A percentile compares a stretch with the other conserved stretches of the same genome.
Evolutionary conservation across 2,329 filamentous ascomycete species (phyloP).

Genomic region (Claviceps africana): DNA sequence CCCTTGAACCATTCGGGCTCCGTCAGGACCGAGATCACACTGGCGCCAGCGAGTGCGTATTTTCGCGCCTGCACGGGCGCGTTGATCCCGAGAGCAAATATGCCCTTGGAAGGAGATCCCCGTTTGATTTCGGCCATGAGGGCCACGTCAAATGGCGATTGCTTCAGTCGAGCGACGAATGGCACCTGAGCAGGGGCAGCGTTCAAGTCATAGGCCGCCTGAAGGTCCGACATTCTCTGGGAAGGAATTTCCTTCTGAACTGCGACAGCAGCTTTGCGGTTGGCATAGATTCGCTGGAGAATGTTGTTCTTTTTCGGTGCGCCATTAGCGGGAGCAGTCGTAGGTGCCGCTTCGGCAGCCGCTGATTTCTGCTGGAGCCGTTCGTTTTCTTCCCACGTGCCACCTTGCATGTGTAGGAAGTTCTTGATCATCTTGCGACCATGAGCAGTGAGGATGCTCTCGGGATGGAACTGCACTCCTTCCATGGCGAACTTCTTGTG

Average conservation of each 20-base stretch:
- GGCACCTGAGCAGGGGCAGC: slow-evolving; percentile 72
- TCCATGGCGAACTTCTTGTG: slow-evolving; percentile 88
- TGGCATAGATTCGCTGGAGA: slow-evolving; percentile 77
- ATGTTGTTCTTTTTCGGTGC: slow-evolving; percentile 63
- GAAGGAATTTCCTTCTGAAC: slow-evolving; percentile 78
- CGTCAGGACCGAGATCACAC: slow-evolving; percentile 94
- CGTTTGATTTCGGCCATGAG: slow-evolving; percentile 97
- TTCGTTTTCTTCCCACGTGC: slow-evolving; percentile 79
- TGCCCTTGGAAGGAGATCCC: slow-evolving; percentile 88
- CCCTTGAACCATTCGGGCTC: slow-evolving; percentile 99
- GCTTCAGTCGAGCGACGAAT: slow-evolving; percentile 63
- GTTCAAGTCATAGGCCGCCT: slow-evolving; percentile 73
- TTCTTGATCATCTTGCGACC: slow-evolving; percentile 85
- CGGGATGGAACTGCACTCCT: slow-evolving; percentile 94
- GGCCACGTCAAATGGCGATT: slow-evolving; percentile 77
- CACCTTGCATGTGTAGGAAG: slow-evolving; percentile 75
- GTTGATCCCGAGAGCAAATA: slow-evolving; percentile 76
- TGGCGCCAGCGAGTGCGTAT: slow-evolving; percentile 87
- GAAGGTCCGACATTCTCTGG: slow-evolving; percentile 66
- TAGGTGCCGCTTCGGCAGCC: slow-evolving; percentile 13
- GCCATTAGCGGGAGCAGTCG: slow-evolving; percentile 11
- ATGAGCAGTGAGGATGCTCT: slow-evolving; percentile 86
- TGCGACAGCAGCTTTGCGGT: slow-evolving; percentile 60
- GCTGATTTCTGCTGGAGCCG: slow-evolving; percentile 34
- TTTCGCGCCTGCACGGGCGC: slow-evolving; percentile 81